Evolutionary conservation across 768 basidiomycete species (phyloP), one percentile per base, ranked within the genome.

Genomic region (Strobilomyces dryophilus): DNA sequence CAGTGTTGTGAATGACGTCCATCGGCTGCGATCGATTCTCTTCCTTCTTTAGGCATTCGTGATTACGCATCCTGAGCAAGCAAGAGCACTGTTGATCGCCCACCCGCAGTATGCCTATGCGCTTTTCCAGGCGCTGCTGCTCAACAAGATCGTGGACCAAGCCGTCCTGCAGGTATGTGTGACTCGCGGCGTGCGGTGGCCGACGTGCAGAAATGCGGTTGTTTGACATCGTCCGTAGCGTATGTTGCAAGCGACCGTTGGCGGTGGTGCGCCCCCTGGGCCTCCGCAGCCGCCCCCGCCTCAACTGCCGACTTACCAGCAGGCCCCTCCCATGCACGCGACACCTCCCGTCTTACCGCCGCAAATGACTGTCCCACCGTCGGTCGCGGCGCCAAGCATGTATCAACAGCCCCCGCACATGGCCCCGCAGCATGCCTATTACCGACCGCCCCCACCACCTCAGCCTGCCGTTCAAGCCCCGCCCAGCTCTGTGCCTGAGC

Each of bases 71-170:
- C 93, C 95, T 9, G 93, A 95, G 47, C 88, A 94, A 71, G 95
- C 95, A 32, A 79, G 85, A 49, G 74, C 79, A 2, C 74, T 98
- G 36, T 79, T 99, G 41, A 74, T 83, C 24, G 77, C 84, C 17
- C 87, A 98, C 61, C 97, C 97, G 17, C 95, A 98, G 71, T 79
- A 97, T 5, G 88, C 93, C 2, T 98, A 98, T 68, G 97, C 97
- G 5, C 78, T 98, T 14, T 97, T 98, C 76, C 95, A 98, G 72
- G 89, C 92, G 0, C 80, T 99, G 57, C 74, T 98, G 9, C 73
- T 98, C 45, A 92, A 95, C 79, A 91, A 94, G 62, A 91, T 98
- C 17, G 90, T 98, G 37, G 94, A 98, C 59, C 81, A 89, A 3
- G 80, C 83, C 5, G 83, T 97, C 45, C 76, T 99, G 3, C 83